A percentile compares a stretch with the other conserved stretches of the same genome.
Conservation (phyloP, 208 protist genomes). For the Trypanosoma brucei region DNA sequence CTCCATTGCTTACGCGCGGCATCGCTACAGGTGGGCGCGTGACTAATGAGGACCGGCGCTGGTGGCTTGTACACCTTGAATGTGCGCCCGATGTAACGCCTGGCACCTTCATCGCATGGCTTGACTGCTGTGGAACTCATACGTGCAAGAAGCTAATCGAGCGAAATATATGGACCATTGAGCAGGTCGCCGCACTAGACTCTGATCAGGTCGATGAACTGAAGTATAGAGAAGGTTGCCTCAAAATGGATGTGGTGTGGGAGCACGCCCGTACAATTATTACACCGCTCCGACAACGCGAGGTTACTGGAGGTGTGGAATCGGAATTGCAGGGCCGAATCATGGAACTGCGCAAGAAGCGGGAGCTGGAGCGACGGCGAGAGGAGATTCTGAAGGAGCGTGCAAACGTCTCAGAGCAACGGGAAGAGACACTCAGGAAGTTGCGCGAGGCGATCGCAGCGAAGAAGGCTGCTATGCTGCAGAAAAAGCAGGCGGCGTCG, state of each 20-base stretch:
- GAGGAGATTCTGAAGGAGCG: conserved; percentile 65
- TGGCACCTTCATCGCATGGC: conserved; percentile 80
- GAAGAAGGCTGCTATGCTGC: conserved; percentile 67
- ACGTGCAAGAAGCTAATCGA: conserved; percentile 89
- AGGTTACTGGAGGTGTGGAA: conserved; percentile 63
- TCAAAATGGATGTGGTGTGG: conserved; percentile 87
- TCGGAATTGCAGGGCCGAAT: conserved; percentile 79
- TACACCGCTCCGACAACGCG: conserved; percentile 60
- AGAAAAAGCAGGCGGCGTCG: conserved; percentile 39
- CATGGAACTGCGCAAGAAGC: conserved; percentile 80
- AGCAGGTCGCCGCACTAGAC: conserved; percentile 78
- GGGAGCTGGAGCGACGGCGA: conserved; percentile 76
- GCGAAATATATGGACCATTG: conserved; percentile 87
- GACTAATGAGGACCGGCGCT: conserved; percentile 84
- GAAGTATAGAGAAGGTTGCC: conserved; percentile 85
- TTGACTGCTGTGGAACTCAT: conserved; percentile 88
- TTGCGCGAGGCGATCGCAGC: conserved; percentile 75
- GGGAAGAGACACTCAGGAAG: conserved; percentile 69
- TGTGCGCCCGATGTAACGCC: conserved; percentile 78
- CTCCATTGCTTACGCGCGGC: conserved; percentile 4
- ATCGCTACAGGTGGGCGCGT: conserved; percentile 68
- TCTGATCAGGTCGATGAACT: conserved; percentile 84
- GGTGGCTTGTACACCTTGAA: conserved; percentile 87
- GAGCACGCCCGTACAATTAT: conserved; percentile 87
- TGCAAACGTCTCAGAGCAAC: conserved; percentile 40